Percentiles rank a stretch among this genome's conserved stretches.
These are phyloP conservation scores for Lactifluus echinatus DNA, from an alignment of 768 basidiomycete species.

Conservation along the genomic window DNA sequence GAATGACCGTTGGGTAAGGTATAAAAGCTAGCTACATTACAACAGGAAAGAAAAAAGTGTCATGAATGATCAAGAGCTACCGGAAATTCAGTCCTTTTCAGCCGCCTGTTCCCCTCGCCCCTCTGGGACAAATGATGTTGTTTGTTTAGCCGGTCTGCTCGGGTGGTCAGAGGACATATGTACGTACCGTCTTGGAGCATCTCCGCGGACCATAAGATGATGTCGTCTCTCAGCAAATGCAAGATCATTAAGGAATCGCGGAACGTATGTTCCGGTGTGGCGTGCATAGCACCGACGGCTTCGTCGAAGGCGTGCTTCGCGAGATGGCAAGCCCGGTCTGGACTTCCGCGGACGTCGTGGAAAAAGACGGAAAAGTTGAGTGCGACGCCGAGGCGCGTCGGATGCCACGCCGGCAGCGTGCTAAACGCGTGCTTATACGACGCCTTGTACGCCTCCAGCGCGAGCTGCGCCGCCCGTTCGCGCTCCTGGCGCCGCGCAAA, in stretches of 20 bases:
- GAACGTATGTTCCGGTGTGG: slow-evolving; percentile 40
- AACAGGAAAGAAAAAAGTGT: neutral
- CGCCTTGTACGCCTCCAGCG: slow-evolving; percentile 76
- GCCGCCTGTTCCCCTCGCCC: neutral
- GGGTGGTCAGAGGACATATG: neutral
- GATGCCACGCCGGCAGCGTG: slow-evolving; percentile 70
- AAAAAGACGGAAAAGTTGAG: slow-evolving; percentile 94
- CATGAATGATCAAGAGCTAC: neutral
- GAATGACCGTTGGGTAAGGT: neutral
- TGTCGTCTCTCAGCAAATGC: slow-evolving; percentile 76
- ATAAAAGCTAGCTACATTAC: slow-evolving; percentile 6
- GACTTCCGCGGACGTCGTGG: slow-evolving; percentile 79
- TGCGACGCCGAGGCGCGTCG: slow-evolving; percentile 80
- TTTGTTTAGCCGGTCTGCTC: neutral
- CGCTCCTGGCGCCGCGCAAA: slow-evolving; percentile 67
- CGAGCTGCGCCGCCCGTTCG: slow-evolving; percentile 59
- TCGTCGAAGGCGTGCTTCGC: slow-evolving; percentile 92
- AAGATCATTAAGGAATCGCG: slow-evolving; percentile 79
- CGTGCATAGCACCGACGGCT: slow-evolving; percentile 46
- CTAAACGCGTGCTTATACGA: slow-evolving; percentile 76
- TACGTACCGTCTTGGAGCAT: slow-evolving; percentile 38
- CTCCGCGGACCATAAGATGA: slow-evolving; percentile 79
- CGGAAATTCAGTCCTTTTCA: neutral
- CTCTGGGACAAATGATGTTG: neutral
- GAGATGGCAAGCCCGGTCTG: slow-evolving; percentile 79